Evolutionary conservation across 164 flowering plant species (phyloP).

Genomic region (Tetrastigma voinierianum): DNA sequence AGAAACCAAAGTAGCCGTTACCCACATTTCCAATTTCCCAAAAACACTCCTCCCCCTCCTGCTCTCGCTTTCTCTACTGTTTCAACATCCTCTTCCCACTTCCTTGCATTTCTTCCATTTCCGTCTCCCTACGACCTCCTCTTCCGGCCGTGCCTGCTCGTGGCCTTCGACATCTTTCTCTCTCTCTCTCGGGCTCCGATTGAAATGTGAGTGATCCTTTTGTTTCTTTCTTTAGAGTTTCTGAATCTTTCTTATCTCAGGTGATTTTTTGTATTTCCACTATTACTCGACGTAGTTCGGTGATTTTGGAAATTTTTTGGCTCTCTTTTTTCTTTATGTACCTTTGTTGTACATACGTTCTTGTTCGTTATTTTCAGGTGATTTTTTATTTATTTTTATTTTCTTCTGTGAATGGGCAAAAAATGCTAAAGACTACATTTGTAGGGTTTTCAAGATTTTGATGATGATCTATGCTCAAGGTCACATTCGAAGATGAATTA

Average conservation of each 20-base stretch:
- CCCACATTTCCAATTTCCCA: no score
- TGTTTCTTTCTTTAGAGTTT: background rate
- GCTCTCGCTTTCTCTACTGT: background rate
- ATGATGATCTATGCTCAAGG: no score
- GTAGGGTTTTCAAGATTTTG: background rate
- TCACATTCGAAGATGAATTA: no score
- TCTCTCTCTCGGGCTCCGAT: background rate
- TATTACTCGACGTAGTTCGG: background rate
- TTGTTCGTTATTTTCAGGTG: background rate
- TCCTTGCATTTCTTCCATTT: no score
- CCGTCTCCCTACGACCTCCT: no score
- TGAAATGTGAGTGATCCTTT: background rate
- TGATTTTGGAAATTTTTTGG: background rate
- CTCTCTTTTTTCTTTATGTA: background rate
- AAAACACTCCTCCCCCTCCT: background rate
- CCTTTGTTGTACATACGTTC: background rate
- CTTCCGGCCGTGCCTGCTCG: no score
- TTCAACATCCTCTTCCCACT: background rate
- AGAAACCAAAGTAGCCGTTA: constrained; percentile 10
- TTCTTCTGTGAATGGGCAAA: background rate
- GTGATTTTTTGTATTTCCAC: background rate
- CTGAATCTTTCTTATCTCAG: background rate
- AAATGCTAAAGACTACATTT: background rate
- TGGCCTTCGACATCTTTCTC: background rate
- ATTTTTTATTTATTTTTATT: no score